phyloP scores from a whole-genome alignment of 2,329 filamentous ascomycete genomes.

The Mariannaea elegans region DNA sequence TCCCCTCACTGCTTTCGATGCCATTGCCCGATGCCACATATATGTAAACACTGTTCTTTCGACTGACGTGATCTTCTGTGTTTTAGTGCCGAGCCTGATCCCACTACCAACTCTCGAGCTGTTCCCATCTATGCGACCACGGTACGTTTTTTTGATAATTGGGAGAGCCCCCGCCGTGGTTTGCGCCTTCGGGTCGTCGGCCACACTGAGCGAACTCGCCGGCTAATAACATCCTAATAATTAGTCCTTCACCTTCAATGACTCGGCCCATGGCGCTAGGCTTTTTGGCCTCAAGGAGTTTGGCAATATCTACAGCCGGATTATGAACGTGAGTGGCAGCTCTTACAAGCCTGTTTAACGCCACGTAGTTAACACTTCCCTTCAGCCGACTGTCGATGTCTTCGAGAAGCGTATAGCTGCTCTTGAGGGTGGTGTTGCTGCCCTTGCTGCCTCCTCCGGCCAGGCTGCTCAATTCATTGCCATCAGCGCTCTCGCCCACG shows the following conservation, averaged over 20 bases:
- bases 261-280: constrained; percentile 92
- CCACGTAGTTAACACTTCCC: not conserved
- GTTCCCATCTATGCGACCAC: constrained; percentile 96
- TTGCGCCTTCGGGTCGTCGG: constrained; percentile 4
- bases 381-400: constrained; percentile 88
- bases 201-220: not conserved
- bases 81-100: constrained; percentile 78
- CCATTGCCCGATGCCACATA: constrained; percentile 1
- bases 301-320: constrained; percentile 97
- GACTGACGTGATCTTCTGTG: constrained; percentile 22
- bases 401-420: constrained; percentile 98
- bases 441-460: constrained; percentile 84
- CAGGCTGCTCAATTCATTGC: constrained; percentile 94
- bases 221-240: not conserved
- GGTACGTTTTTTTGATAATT: constrained; percentile 44
- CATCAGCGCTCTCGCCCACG: constrained; percentile 82
- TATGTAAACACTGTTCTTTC: not conserved
- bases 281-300: constrained; percentile 97
- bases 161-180: not conserved
- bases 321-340: constrained; percentile 78
- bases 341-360: not conserved
- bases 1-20: not conserved
- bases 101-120: constrained; percentile 84
- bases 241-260: constrained; percentile 91
- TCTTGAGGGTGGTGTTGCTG: constrained; percentile 89